Base-by-base conservation (phyloP, 2,329 filamentous ascomycete genomes). In the Colletotrichum aenigma region DNA sequence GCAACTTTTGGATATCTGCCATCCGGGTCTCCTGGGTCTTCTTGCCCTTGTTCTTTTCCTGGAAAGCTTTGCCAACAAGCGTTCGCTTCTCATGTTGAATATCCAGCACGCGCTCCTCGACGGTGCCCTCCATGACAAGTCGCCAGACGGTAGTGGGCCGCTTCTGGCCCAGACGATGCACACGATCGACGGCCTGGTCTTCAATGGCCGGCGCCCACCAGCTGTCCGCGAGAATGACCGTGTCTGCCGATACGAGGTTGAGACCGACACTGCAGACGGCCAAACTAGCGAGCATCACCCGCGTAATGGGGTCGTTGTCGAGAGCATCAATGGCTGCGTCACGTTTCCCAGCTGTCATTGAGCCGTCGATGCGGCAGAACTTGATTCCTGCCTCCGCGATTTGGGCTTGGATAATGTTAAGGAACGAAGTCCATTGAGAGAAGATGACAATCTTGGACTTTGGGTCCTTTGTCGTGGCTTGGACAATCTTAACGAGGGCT, bases 131-230 rank as follows among this genome's bases (percentile, higher is more conserved):
- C 86, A 98, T 94, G 3, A 98, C 91, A 12, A 98, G 87, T 62
- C 95, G 89, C 88, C 95, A 97, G 2, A 98, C 93, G 2, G 92
- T 96, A 0, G 94, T 96, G 76, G 93, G 90, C 48, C 94, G 90
- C 77, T 90, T 96, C 85, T 98, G 96, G 0, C 96, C 96, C 0
- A 98, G 88, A 1, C 96, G 90, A 82, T 98, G 95, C 8, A 98
- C 95, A 6, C 96, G 93, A 81, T 98, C 96, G 4, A 98, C 90
- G 5, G 96, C 96, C 82, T 98, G 96, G 79, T 98, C 95, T 83
- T 98, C 96, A 71, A 98, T 97, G 1, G 95, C 95, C 0, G 96
- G 96, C 2, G 96, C 95, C 94, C 96, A 98, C 96, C 89, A 98
- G 75, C 91, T 94, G 83, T 98, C 96, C 0, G 92, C 91, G 24